Evolutionary conservation across 306 rosid genomes (phyloP).

Genomic region (Trifolium fragiferum): DNA sequence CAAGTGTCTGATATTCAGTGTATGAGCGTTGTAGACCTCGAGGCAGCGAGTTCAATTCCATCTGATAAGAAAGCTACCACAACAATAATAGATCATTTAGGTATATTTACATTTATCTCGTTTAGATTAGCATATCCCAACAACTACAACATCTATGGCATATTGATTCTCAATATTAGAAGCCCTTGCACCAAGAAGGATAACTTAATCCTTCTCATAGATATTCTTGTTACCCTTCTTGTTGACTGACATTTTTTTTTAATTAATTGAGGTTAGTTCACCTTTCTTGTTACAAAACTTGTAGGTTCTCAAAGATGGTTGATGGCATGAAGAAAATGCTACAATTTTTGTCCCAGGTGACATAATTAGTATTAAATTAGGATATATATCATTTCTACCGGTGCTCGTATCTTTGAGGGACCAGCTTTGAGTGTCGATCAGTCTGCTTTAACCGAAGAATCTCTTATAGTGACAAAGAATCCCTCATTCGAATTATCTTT

Average conservation of each 20-base stretch:
- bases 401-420: slow-evolving; percentile 79
- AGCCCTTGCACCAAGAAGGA: slow-evolving; percentile 95
- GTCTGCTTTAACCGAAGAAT: slow-evolving; percentile 96
- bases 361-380: slow-evolving; percentile 90
- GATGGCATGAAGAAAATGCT: slow-evolving; percentile 96
- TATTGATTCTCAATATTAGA: slow-evolving; percentile 97
- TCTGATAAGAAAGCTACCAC: background rate
- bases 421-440: slow-evolving; percentile 68
- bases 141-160: slow-evolving; percentile 97
- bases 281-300: too few relatives aligned
- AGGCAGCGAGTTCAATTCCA: background rate
- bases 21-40: too few relatives aligned
- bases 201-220: slow-evolving; percentile 71
- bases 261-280: too few relatives aligned
- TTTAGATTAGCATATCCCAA: slow-evolving; percentile 98
- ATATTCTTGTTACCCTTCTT: too few relatives aligned
- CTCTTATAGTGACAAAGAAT: slow-evolving; percentile 89
- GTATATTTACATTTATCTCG: slow-evolving; percentile 69
- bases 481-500: slow-evolving; percentile 91
- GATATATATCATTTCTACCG: slow-evolving; percentile 87
- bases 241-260: too few relatives aligned
- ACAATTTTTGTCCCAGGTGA: slow-evolving; percentile 95
- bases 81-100: background rate
- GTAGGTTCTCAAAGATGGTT: slow-evolving; percentile 45
- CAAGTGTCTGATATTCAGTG: background rate